phyloP scores from a whole-genome alignment of 306 rosid species.

The Quercus suber region DNA sequence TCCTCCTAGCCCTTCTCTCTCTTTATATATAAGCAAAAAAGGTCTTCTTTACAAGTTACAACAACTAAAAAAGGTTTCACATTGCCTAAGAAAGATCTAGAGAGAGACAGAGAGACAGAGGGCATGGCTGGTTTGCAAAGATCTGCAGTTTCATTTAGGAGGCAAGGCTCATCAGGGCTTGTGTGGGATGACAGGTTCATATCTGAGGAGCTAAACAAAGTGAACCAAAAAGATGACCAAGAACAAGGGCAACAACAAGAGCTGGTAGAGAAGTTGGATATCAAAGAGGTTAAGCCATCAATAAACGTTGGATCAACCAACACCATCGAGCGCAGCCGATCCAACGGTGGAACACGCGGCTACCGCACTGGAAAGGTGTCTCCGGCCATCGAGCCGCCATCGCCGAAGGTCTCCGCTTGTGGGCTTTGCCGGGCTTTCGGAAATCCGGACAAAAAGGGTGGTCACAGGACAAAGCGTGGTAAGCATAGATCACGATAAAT shows the following conservation, averaged over 20 bases:
- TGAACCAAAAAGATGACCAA: conserved; percentile 16
- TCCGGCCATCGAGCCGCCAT: conserved; percentile 79
- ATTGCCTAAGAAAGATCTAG: conserved; percentile 9
- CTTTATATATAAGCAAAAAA: conserved; percentile 3
- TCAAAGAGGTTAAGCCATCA: conserved; percentile 5
- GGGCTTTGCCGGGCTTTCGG: conserved; percentile 62
- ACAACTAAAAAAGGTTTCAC: neutral
- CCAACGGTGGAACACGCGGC: conserved; percentile 53
- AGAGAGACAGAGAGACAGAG: conserved; percentile 5
- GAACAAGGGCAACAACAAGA: neutral
- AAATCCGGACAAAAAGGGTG: conserved; percentile 35
- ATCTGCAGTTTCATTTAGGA: conserved; percentile 73
- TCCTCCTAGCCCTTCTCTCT: neutral
- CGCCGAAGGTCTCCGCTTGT: conserved; percentile 77
- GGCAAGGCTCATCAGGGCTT: conserved; percentile 86
- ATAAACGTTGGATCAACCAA: conserved; percentile 23
- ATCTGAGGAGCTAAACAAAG: conserved; percentile 47
- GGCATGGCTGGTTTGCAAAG: conserved; percentile 80
- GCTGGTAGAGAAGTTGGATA: neutral
- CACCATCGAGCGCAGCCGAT: conserved; percentile 51
- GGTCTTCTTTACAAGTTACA: neutral
- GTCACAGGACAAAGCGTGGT: conserved; percentile 28
- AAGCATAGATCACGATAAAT: conserved; percentile 48
- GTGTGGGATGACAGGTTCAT: conserved; percentile 75
- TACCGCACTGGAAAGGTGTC: conserved; percentile 57